Percentiles rank a stretch among this genome's conserved stretches.
Conservation (phyloP, 2,329 filamentous ascomycete genomes). For the Fusarium sp. region DNA sequence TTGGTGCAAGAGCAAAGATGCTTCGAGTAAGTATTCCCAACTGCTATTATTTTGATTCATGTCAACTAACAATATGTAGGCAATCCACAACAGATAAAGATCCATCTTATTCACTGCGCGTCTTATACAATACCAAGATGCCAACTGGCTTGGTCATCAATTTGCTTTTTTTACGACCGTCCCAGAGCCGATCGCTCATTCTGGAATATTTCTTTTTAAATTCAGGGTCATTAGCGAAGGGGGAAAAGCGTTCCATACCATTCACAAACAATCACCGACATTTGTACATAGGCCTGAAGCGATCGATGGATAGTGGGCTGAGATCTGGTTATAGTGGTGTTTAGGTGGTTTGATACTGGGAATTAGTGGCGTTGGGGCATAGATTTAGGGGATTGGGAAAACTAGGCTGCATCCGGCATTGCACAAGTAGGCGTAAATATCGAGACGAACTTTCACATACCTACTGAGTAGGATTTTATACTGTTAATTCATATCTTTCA, state of each 20-base stretch:
- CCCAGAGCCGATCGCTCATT: neutral
- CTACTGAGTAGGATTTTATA: neutral
- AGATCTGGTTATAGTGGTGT: conserved; percentile 37
- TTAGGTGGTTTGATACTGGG: conserved; percentile 33
- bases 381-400: conserved; percentile 4
- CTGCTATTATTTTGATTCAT: neutral
- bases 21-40: conserved; percentile 36
- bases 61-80: conserved; percentile 27
- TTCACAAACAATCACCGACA: neutral
- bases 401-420: conserved; percentile 32
- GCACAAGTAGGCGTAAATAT: conserved; percentile 5
- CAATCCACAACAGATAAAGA: conserved; percentile 36
- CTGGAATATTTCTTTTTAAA: neutral
- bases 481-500: neutral
- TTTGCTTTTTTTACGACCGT: conserved; percentile 2
- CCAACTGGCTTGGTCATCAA: conserved; percentile 24
- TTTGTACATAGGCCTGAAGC: neutral
- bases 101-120: neutral
- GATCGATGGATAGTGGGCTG: conserved; percentile 19
- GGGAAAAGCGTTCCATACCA: neutral
- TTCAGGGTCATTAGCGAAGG: conserved; percentile 5
- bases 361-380: conserved; percentile 34
- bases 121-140: neutral
- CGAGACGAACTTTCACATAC: neutral
- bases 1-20: conserved; percentile 43